Evolutionary conservation across 441 rosid genomes (phyloP).

Genomic region (Pelargonium citronellum): DNA sequence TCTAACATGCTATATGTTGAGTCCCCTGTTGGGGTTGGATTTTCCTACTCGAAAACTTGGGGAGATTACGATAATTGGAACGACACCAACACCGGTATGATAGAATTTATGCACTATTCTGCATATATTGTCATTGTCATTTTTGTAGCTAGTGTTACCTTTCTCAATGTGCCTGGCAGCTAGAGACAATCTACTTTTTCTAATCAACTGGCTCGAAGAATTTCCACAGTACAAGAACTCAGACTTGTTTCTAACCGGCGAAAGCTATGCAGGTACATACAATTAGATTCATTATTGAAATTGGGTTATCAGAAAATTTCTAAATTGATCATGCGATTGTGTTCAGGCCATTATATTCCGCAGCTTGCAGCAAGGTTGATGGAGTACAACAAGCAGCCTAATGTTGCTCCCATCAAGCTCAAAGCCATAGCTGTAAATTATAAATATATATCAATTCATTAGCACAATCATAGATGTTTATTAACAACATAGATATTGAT

Average conservation of each 20-base stretch:
- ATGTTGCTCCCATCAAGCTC: slow-evolving; percentile 23
- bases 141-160: too few species aligned
- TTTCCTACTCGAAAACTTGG: slow-evolving; percentile 37
- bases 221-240: slow-evolving; percentile 28
- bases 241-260: slow-evolving; percentile 31
- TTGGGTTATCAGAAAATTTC: too few species aligned
- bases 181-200: slow-evolving; percentile 32
- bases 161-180: slow-evolving; percentile 19
- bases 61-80: slow-evolving; percentile 28
- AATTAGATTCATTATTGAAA: too few species aligned
- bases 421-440: slow-evolving; percentile 31
- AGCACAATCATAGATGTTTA: too few species aligned
- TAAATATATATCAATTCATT: not conserved
- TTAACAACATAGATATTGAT: not conserved
- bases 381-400: slow-evolving; percentile 29
- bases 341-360: slow-evolving; percentile 35
- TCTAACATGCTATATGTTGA: slow-evolving; percentile 37
- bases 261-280: slow-evolving; percentile 37
- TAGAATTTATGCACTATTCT: too few species aligned
- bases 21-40: slow-evolving; percentile 37
- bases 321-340: too few species aligned
- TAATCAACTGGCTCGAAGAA: slow-evolving; percentile 34
- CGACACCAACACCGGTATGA: slow-evolving; percentile 26
- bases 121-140: too few species aligned
- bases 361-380: slow-evolving; percentile 31